Percentiles rank a stretch among this genome's conserved stretches.
Conservation (phyloP, 176 grass and related monocot genomes). For the Raddia distichophylla region DNA sequence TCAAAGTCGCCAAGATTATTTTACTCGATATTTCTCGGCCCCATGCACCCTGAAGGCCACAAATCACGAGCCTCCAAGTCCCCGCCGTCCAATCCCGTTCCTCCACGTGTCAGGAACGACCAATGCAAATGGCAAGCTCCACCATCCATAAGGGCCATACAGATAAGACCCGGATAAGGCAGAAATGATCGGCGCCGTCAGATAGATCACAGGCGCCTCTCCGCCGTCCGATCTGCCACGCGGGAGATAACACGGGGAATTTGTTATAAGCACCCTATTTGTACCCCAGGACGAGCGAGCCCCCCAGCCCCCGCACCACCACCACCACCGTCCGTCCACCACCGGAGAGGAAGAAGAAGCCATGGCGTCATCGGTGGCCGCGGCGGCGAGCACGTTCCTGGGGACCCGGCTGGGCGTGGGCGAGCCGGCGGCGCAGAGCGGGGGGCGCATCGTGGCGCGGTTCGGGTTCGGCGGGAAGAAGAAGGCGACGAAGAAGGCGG, state of each 20-base stretch:
- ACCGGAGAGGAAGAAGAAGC: neutral
- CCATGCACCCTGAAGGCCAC: constrained; percentile 37
- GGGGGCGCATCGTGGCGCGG: constrained; percentile 70
- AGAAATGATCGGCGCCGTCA: constrained; percentile 49
- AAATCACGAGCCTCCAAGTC: constrained; percentile 28
- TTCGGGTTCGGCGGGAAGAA: constrained; percentile 66
- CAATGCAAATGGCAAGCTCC: neutral
- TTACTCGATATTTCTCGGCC: constrained; percentile 38
- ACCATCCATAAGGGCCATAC: constrained; percentile 41
- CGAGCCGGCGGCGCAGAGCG: constrained; percentile 51
- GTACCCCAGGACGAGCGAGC: constrained; percentile 52
- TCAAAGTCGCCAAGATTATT: constrained; percentile 46
- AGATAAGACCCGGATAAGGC: constrained; percentile 92
- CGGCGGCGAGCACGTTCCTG: constrained; percentile 81
- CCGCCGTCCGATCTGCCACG: constrained; percentile 53
- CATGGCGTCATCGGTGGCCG: constrained; percentile 78
- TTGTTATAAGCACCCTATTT: constrained; percentile 59
- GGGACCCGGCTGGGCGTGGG: constrained; percentile 59
- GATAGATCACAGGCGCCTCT: constrained; percentile 62
- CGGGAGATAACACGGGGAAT: constrained; percentile 56
- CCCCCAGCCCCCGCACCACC: constrained; percentile 18
- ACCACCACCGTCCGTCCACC: constrained; percentile 2
- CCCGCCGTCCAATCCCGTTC: constrained; percentile 30
- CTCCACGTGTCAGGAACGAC: constrained; percentile 55
- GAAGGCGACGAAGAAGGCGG: constrained; percentile 60